phyloP scores from a whole-genome alignment of 148 eudicot species.

The Agrostemma githago region DNA sequence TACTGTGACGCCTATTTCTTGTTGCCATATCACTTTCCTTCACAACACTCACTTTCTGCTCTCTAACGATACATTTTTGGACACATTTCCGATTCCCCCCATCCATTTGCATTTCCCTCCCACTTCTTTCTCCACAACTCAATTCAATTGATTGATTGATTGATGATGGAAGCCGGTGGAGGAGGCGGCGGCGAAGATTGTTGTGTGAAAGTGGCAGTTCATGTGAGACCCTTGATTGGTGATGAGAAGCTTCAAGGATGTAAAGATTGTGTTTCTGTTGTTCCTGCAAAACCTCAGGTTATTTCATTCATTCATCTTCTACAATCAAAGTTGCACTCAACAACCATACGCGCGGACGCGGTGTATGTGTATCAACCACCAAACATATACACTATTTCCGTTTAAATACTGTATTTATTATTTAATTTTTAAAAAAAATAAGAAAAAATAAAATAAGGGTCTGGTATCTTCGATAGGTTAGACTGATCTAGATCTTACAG shows the following conservation, averaged over 20 bases:
- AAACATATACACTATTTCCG: too few species aligned
- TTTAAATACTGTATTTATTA: too few species aligned
- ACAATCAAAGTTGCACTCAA: too few species aligned
- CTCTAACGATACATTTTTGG: not conserved
- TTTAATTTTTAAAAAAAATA: too few species aligned
- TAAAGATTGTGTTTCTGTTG: conserved; percentile 78
- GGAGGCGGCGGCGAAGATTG: conserved; percentile 56
- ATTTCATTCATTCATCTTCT: too few species aligned
- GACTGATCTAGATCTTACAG: conserved; percentile 29
- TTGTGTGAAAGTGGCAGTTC: conserved; percentile 89
- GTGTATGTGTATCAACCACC: too few species aligned
- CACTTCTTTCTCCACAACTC: not conserved
- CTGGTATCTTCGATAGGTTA: not conserved
- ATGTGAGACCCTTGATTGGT: conserved; percentile 80
- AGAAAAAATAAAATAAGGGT: not conserved
- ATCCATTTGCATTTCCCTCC: not conserved
- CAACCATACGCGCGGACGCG: too few species aligned
- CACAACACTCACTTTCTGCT: not conserved
- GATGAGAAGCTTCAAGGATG: conserved; percentile 92
- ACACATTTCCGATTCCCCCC: not conserved
- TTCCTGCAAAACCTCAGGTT: conserved; percentile 85
- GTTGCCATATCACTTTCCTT: conserved; percentile 18
- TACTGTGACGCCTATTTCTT: conserved; percentile 6
- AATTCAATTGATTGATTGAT: not conserved
- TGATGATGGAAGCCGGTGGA: conserved; percentile 22